Evolutionary conservation across 495 filamentous ascomycete species (phyloP).

Genomic region (Viridothelium virens): DNA sequence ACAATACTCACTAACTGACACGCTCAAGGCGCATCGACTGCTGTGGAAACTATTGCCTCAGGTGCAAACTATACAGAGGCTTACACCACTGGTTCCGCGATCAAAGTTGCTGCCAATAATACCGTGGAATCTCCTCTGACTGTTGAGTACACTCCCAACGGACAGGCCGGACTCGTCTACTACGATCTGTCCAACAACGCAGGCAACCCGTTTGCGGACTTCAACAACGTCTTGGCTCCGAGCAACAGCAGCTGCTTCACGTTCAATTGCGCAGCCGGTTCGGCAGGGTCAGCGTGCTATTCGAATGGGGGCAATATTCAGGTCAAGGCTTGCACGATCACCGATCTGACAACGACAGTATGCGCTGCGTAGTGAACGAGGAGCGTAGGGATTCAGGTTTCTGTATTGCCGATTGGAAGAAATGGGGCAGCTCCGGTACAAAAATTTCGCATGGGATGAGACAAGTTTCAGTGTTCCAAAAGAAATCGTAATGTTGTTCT

Average conservation of each 20-base stretch:
- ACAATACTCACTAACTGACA: background rate
- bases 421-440: too few species aligned
- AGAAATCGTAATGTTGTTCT: too few species aligned
- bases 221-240: background rate
- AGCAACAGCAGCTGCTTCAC: background rate
- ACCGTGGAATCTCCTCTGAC: background rate
- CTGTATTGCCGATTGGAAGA: too few species aligned
- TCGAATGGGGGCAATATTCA: constrained; percentile 4
- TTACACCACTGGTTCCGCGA: background rate
- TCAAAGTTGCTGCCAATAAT: background rate
- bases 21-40: background rate
- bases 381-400: too few species aligned
- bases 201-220: background rate
- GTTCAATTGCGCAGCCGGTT: background rate
- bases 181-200: constrained; percentile 8
- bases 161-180: background rate
- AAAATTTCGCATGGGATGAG: too few species aligned
- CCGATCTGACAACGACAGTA: background rate
- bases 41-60: background rate
- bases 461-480: too few species aligned
- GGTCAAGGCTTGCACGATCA: background rate
- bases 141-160: background rate
- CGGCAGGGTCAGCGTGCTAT: background rate
- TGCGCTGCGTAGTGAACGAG: background rate
- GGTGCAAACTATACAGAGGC: constrained; percentile 2